Evolutionary conservation across 2,329 filamentous ascomycete genomes (phyloP), one percentile per base, ranked within the genome.

Genomic region (Clathrospora elynae): DNA sequence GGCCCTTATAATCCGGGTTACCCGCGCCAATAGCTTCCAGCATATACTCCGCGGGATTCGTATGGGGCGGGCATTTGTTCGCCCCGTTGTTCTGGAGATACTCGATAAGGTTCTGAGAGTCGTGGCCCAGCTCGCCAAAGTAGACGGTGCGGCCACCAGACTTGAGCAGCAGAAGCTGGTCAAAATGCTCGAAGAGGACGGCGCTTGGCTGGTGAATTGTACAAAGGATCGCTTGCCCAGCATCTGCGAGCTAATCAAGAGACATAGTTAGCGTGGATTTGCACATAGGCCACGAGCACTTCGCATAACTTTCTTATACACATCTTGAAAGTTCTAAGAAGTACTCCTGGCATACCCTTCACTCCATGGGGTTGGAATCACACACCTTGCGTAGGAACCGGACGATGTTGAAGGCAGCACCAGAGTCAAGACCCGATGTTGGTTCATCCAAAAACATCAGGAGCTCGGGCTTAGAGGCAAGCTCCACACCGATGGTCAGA

Each of bases 401-500:
- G 5, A 86, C 76, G 0, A 80, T 85, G 49, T 82, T 82, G 61
- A 76, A 85, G 0, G 86, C 85, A 4, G 85, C 84, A 40, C 85
- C 79, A 2, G 83, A 84, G 53, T 90, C 86, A 0, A 90, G 58
- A 4, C 87, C 87, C 1, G 83, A 87, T 0, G 87, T 90, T 0
- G 87, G 87, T 68, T 90, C 87, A 52, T 91, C 87, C 14, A 91
- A 73, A 74, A 90, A 91, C 26, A 90, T 78, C 1, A 90, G 75
- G 5, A 90, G 73, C 55, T 88, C 81, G 0, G 87, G 87, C 69
- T 88, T 82, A 2, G 78, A 78, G 7, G 79, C 80, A 30, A 83
- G 69, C 54, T 83, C 80, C 11, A 83, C 79, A 24, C 79, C 80
- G 32, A 83, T 83, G 0, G 80, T 86, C 7, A 87, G 78, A 33